phyloP scores from a whole-genome alignment of 108 stramenopile species.

The Cylindrotheca fusiformis region DNA sequence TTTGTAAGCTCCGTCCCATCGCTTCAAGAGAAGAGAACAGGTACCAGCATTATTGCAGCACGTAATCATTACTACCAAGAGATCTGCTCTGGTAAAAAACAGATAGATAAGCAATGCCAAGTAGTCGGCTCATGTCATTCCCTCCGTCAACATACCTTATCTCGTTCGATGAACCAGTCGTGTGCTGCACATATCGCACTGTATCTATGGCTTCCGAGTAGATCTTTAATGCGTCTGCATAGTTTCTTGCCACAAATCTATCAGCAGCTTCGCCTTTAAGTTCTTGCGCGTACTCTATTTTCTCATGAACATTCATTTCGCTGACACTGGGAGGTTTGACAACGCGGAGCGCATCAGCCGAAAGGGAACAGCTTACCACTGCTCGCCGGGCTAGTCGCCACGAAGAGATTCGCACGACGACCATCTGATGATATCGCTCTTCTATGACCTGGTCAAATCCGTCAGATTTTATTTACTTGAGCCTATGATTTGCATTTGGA shows the following conservation, averaged over 20 bases:
- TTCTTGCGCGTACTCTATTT: conserved; percentile 48
- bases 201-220: conserved; percentile 69
- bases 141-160: too few relatives aligned
- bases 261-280: conserved; percentile 49
- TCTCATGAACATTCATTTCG: conserved; percentile 72
- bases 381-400: conserved; percentile 68
- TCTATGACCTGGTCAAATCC: too few relatives aligned
- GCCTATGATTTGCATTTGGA: too few relatives aligned
- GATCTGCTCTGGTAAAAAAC: conserved; percentile 64
- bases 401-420: conserved; percentile 51
- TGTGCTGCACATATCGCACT: conserved; percentile 77
- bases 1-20: conserved; percentile 52
- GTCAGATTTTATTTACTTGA: too few relatives aligned
- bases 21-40: conserved; percentile 54
- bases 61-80: conserved; percentile 70
- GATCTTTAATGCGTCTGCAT: conserved; percentile 40
- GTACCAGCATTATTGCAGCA: conserved; percentile 83
- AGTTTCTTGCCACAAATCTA: conserved; percentile 50
- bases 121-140: too few relatives aligned
- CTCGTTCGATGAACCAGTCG: conserved; percentile 55
- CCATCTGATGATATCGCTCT: conserved; percentile 10
- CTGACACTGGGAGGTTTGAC: conserved; percentile 45
- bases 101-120: too few relatives aligned
- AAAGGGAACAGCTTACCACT: conserved; percentile 57
- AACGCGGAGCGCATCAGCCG: conserved; percentile 36